phyloP scores from a whole-genome alignment of 169 alveolate genomes.

The Pseudocohnilembus persalinus region DNA sequence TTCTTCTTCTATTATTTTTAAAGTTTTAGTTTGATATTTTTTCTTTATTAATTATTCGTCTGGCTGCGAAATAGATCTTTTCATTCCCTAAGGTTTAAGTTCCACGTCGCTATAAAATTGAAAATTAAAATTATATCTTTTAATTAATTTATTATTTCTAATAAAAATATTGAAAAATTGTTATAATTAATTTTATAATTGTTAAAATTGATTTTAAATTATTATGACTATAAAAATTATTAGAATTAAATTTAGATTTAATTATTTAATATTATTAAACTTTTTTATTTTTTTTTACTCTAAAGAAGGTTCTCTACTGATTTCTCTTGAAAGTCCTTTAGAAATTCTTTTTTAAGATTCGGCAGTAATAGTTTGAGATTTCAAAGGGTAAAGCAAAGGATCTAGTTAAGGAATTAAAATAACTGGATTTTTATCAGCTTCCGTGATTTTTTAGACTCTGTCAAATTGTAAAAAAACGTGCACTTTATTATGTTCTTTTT shows the following conservation, averaged over 20 bases:
- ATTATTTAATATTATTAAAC: no score
- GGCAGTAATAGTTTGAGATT: not conserved
- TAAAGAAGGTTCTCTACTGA: not conserved
- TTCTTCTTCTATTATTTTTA: not conserved
- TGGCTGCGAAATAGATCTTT: not conserved
- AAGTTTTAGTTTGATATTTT: not conserved
- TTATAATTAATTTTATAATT: no score
- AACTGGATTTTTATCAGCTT: not conserved
- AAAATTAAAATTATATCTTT: no score
- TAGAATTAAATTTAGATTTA: no score
- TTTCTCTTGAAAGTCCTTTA: not conserved
- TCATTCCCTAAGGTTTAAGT: not conserved
- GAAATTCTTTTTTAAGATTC: not conserved
- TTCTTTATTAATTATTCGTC: not conserved
- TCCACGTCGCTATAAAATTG: not conserved
- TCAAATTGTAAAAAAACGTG: not conserved
- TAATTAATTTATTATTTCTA: no score
- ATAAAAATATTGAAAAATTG: not conserved
- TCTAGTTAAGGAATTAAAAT: not conserved
- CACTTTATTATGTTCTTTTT: not conserved
- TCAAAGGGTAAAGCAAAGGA: not conserved
- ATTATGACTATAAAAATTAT: no score
- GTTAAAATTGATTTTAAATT: no score
- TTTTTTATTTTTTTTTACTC: no score
- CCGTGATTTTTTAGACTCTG: not conserved